Evolutionary conservation across 2,329 filamentous ascomycete species (phyloP), one percentile per base, ranked within the genome.

Genomic region (Raffaelea albimanens): DNA sequence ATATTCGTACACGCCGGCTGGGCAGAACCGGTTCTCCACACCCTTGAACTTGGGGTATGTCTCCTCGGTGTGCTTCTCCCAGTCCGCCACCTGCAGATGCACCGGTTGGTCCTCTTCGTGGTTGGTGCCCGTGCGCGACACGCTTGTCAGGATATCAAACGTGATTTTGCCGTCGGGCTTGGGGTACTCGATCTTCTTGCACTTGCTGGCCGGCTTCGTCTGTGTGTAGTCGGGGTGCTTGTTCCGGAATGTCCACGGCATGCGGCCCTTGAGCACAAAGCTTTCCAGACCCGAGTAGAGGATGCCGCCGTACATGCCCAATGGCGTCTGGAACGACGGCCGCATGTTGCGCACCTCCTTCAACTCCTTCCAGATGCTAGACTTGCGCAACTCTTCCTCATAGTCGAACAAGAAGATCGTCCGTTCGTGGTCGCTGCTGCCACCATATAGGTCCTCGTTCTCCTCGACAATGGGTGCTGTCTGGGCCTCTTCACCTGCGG

Each of bases 81-180:
- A 96, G 67, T 98, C 89, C 66, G 85, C 80, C 56, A 98, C 91
- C 66, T 95, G 88, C 58, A 98, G 71, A 66, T 98, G 93, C 44
- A 95, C 89, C 0, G 93, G 93, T 68, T 98, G 90, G 65, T 98
- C 93, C 68, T 98, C 93, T 67, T 97, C 93, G 67, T 98, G 93
- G 68, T 97, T 97, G 29, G 93, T 98, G 36, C 93, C 93, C 5
- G 93, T 97, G 49, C 93, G 82, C 56, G 85, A 94, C 14, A 98
- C 93, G 59, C 86, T 94, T 2, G 93, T 98, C 61, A 98, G 68
- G 55, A 98, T 95, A 63, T 98, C 93, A 61, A 98, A 98, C 54
- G 82, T 87, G 63, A 98, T 83, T 69, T 94, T 85, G 56, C 89
- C 89, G 63, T 98, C 93, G 1, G 93, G 93, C 71, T 97, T 98